phyloP scores from a whole-genome alignment of 2,329 filamentous ascomycete genomes.

The Chrysoporthe puriensis region DNA sequence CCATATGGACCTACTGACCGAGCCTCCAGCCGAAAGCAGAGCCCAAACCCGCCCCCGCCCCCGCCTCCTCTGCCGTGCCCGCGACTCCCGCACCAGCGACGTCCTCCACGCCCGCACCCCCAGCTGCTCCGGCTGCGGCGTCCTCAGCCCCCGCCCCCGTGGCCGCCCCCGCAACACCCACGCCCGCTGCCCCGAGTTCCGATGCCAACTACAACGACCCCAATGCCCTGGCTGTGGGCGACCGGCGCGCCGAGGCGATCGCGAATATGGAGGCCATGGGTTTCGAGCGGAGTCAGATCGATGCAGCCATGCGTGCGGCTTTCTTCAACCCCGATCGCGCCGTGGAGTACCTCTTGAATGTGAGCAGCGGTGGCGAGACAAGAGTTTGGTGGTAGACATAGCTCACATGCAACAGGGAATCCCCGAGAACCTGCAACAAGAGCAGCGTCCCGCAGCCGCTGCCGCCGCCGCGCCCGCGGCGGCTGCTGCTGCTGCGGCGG shows the following conservation, averaged over 20 bases:
- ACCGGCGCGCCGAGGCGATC: slow-evolving; percentile 80
- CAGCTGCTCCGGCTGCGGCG: slow-evolving; percentile 52
- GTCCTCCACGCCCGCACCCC: slow-evolving; percentile 52
- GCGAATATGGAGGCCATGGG: slow-evolving; percentile 98
- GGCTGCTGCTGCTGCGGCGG: slow-evolving; percentile 45
- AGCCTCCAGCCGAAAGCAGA: slow-evolving; percentile 69
- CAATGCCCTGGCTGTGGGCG: slow-evolving; percentile 83
- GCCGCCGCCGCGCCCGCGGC: slow-evolving; percentile 36
- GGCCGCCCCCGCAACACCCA: slow-evolving; percentile 56
- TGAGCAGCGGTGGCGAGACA: slow-evolving; percentile 49
- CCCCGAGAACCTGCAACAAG: slow-evolving; percentile 76
- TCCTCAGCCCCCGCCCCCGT: slow-evolving; percentile 47
- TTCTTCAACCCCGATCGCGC: slow-evolving; percentile 97
- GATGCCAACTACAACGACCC: slow-evolving; percentile 65
- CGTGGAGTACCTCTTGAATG: slow-evolving; percentile 91
- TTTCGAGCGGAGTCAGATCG: slow-evolving; percentile 85
- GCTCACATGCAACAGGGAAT: slow-evolving; percentile 68
- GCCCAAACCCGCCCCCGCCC: slow-evolving; percentile 49
- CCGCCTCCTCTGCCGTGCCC: slow-evolving; percentile 60
- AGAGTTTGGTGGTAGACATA: neutral
- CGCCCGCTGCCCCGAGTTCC: slow-evolving; percentile 49
- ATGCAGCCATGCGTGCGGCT: slow-evolving; percentile 91
- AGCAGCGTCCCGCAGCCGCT: slow-evolving; percentile 39
- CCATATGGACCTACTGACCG: slow-evolving; percentile 23
- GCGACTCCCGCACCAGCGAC: slow-evolving; percentile 64